A percentile compares a stretch with the other conserved stretches of the same genome.
Conservation (phyloP, 208 protist genomes). For the Leishmania braziliensis region DNA sequence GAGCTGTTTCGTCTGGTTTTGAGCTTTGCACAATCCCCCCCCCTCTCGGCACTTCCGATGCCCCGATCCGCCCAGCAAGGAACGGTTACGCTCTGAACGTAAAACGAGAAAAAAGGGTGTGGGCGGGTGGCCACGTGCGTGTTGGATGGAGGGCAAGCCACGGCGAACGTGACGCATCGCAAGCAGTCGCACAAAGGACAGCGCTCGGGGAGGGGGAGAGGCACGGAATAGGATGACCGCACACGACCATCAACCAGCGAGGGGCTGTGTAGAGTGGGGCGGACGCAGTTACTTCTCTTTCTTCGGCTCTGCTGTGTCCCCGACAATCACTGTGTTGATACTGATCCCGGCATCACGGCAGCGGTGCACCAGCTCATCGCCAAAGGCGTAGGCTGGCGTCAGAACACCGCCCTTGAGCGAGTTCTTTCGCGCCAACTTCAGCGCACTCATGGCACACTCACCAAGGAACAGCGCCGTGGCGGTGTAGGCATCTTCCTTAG, state of each 20-base stretch:
- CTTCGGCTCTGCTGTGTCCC: conserved; percentile 3
- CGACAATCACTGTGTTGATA: conserved; percentile 25
- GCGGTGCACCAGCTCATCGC: conserved; percentile 53
- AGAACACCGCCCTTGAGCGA: conserved; percentile 60
- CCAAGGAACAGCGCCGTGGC: conserved; percentile 65
- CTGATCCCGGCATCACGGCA: conserved; percentile 40
- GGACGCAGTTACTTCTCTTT: conserved; percentile 6
- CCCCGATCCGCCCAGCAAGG: not conserved
- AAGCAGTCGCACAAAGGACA: not conserved
- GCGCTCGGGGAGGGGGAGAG: not conserved
- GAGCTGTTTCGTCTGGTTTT: not conserved
- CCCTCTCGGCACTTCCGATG: no score
- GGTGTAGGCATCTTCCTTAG: conserved; percentile 70
- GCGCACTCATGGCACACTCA: conserved; percentile 57
- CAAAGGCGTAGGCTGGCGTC: conserved; percentile 70
- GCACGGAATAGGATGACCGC: not conserved
- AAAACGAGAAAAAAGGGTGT: not conserved
- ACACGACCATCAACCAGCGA: not conserved
- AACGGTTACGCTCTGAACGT: not conserved
- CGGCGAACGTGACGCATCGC: not conserved
- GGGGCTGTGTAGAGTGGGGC: not conserved
- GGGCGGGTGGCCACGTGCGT: not conserved
- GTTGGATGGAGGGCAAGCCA: no score
- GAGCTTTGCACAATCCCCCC: not conserved
- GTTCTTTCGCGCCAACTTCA: conserved; percentile 41